Evolutionary conservation across 805 yeast genomes (phyloP).

Genomic region (Myxozyma sirexii): DNA sequence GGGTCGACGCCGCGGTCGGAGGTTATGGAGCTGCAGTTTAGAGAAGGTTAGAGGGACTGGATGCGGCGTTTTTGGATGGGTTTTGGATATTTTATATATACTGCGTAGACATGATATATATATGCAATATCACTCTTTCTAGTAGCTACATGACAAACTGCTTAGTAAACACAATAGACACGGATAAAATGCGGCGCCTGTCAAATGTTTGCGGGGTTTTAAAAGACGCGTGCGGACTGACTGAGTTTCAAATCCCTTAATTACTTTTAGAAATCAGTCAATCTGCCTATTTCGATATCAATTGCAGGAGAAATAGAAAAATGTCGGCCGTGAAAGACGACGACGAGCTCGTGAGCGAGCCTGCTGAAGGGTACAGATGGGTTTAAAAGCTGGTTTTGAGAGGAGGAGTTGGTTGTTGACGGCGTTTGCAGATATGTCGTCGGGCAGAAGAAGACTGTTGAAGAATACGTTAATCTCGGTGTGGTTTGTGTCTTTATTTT

Average conservation of each 20-base stretch:
- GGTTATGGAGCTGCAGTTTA: not conserved
- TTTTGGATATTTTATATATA: not conserved
- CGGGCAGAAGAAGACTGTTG: conserved; percentile 72
- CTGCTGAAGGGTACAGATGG: conserved; percentile 23
- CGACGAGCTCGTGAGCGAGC: conserved; percentile 27
- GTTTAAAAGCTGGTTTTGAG: too few relatives aligned
- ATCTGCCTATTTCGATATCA: too few relatives aligned
- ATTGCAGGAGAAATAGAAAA: too few relatives aligned
- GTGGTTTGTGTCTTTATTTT: not conserved
- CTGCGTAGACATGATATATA: too few relatives aligned
- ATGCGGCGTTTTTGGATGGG: not conserved
- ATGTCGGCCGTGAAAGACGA: conserved; percentile 5
- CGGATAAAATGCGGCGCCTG: not conserved
- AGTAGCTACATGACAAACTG: too few relatives aligned
- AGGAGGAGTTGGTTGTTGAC: too few relatives aligned
- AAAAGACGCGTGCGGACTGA: not conserved
- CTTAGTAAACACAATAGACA: too few relatives aligned
- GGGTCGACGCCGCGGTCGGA: conserved; percentile 1
- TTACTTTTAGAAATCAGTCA: too few relatives aligned
- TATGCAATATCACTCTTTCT: too few relatives aligned
- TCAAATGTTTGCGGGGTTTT: not conserved
- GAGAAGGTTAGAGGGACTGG: not conserved
- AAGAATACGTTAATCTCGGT: conserved; percentile 69
- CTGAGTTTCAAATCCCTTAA: not conserved
- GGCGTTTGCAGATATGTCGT: conserved; percentile 50